These are phyloP conservation scores for Nicotiana undulata DNA, from an alignment of 257 asterid species.

Conservation along the genomic window DNA sequence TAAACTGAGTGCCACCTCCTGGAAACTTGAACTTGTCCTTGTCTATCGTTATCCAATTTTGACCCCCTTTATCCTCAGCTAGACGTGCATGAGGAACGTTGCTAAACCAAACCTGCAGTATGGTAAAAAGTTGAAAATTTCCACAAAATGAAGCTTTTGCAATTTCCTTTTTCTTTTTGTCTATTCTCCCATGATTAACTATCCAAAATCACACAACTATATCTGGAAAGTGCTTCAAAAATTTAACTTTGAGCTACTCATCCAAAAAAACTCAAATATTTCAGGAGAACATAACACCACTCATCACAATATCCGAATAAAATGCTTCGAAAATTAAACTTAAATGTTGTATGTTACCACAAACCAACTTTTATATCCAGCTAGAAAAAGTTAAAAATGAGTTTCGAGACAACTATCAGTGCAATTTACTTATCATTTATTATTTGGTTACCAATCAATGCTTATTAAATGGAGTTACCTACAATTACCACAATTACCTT, in stretches of 20 bases:
- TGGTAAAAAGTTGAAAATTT: background rate
- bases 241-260: background rate
- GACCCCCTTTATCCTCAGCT: conserved; percentile 94
- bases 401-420: no score
- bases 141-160: background rate
- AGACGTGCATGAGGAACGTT: conserved; percentile 92
- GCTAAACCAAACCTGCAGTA: conserved; percentile 86
- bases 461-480: no score
- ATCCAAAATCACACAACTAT: background rate
- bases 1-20: conserved; percentile 96
- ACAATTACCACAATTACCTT: no score
- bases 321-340: background rate
- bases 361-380: background rate
- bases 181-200: background rate
- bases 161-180: background rate
- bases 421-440: no score
- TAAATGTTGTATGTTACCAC: background rate
- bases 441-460: no score
- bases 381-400: background rate
- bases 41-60: conserved; percentile 74
- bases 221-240: background rate
- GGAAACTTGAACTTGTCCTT: conserved; percentile 95
- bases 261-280: background rate
- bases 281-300: background rate
- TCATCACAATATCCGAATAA: background rate